phyloP scores from a whole-genome alignment of 257 asterid genomes.

The Solanum lycopersicoides region DNA sequence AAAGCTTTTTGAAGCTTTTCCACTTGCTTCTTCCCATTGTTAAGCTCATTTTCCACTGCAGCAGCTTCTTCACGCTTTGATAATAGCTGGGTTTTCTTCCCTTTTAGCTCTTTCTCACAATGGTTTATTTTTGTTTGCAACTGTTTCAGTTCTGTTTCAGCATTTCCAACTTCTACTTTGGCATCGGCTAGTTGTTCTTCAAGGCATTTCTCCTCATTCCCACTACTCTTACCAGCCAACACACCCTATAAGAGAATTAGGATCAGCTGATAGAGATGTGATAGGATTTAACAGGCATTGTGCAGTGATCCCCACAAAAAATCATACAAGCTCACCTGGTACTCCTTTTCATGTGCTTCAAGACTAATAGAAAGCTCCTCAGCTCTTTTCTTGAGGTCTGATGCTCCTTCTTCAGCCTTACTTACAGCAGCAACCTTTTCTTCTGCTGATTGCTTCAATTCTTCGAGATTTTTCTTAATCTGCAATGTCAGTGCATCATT shows the following conservation, averaged over 20 bases:
- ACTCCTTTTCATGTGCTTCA: slow-evolving; percentile 84
- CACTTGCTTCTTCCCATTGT: slow-evolving; percentile 46
- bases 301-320: background rate
- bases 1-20: slow-evolving; percentile 52
- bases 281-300: background rate
- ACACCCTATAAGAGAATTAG: slow-evolving; percentile 53
- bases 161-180: slow-evolving; percentile 77
- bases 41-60: slow-evolving; percentile 62
- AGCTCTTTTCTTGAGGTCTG: slow-evolving; percentile 49
- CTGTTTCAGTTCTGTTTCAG: slow-evolving; percentile 94
- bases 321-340: slow-evolving; percentile 39
- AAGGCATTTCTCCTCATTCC: slow-evolving; percentile 95
- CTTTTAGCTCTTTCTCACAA: slow-evolving; percentile 75
- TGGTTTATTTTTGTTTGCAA: slow-evolving; percentile 77
- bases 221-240: slow-evolving; percentile 89
- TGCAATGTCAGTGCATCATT: slow-evolving; percentile 14
- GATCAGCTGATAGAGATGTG: background rate
- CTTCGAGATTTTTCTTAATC: slow-evolving; percentile 65
- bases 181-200: slow-evolving; percentile 97
- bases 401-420: slow-evolving; percentile 82
- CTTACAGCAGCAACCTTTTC: slow-evolving; percentile 59
- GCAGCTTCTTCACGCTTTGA: slow-evolving; percentile 76
- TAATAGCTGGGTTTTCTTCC: slow-evolving; percentile 42
- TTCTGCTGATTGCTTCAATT: slow-evolving; percentile 66
- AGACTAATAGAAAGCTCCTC: slow-evolving; percentile 71